These are phyloP conservation scores for Talaromyces sp. DNA, from an alignment of 2,329 filamentous ascomycete genomes.

Conservation along the genomic window DNA sequence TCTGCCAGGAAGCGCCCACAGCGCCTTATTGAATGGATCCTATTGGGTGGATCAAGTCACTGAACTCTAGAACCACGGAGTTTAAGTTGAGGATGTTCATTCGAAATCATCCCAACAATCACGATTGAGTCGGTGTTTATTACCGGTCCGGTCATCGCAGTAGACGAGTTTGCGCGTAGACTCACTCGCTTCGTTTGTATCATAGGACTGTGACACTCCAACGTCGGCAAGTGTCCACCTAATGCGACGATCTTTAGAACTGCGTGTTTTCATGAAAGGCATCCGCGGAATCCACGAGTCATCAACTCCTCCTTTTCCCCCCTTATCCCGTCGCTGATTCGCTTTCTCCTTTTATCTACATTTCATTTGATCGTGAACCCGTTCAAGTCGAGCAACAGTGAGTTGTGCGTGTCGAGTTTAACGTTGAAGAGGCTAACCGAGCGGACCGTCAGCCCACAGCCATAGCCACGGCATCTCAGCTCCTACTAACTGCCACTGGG, in stretches of 20 bases:
- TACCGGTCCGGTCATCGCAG: neutral
- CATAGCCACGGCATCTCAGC: conserved; percentile 10
- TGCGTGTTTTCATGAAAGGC: neutral
- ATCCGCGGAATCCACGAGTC: neutral
- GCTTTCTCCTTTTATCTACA: neutral
- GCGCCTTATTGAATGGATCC: neutral
- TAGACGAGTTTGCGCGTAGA: neutral
- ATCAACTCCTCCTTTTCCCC: neutral
- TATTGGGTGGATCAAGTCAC: neutral
- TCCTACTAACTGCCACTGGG: no score
- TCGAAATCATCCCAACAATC: no score
- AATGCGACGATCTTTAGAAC: neutral
- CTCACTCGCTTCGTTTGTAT: neutral
- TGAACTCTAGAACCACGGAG: neutral
- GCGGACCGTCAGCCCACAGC: conserved; percentile 11
- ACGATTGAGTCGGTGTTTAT: neutral
- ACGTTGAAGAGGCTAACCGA: conserved; percentile 8
- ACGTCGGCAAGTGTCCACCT: neutral
- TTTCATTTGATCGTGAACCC: neutral
- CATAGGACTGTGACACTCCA: neutral
- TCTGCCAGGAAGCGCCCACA: neutral
- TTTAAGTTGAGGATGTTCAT: no score
- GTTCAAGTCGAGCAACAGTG: neutral
- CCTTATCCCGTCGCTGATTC: neutral
- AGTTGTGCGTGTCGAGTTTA: neutral